Conservation (phyloP, 164 flowering plant species). For the Liriodendron chinense region DNA sequence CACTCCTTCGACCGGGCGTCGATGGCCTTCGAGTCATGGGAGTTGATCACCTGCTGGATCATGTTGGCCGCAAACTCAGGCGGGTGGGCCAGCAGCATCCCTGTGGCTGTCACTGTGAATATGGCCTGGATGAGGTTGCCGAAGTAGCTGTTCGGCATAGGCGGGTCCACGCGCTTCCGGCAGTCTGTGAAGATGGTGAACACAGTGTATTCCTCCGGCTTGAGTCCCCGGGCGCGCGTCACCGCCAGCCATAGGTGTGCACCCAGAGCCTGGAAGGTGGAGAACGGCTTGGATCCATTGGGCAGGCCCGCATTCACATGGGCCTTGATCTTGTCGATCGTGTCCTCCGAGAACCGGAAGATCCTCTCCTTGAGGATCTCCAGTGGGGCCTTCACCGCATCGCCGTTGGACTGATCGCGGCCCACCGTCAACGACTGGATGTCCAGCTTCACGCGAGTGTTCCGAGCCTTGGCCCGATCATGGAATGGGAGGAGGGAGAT, state of each 20-base stretch:
- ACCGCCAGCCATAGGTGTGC: constrained; percentile 81
- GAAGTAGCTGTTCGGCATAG: constrained; percentile 80
- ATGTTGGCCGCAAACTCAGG: constrained; percentile 46
- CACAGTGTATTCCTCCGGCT: constrained; percentile 72
- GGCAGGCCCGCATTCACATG: constrained; percentile 36
- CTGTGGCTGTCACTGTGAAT: constrained; percentile 71
- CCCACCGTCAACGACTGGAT: constrained; percentile 35
- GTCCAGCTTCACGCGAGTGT: constrained; percentile 81
- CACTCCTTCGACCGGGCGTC: constrained; percentile 56
- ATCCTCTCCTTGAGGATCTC: constrained; percentile 58
- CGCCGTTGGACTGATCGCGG: constrained; percentile 22
- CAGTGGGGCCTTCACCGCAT: constrained; percentile 8
- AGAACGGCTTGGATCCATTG: constrained; percentile 48
- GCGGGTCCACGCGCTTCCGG: constrained; percentile 75
- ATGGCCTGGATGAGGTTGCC: constrained; percentile 94
- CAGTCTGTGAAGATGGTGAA: constrained; percentile 86
- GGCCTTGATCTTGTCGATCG: constrained; percentile 67
- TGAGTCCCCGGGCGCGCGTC: constrained; percentile 63
- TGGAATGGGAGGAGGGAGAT: constrained; percentile 66
- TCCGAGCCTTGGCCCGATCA: constrained; percentile 72
- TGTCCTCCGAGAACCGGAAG: constrained; percentile 71
- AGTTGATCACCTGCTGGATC: constrained; percentile 50
- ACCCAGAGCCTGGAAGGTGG: constrained; percentile 77
- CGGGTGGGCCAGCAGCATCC: constrained; percentile 46
- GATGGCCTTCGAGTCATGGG: constrained; percentile 67